phyloP scores from a whole-genome alignment of 176 grass and related monocot genomes.

The Oryza meridionalis region DNA sequence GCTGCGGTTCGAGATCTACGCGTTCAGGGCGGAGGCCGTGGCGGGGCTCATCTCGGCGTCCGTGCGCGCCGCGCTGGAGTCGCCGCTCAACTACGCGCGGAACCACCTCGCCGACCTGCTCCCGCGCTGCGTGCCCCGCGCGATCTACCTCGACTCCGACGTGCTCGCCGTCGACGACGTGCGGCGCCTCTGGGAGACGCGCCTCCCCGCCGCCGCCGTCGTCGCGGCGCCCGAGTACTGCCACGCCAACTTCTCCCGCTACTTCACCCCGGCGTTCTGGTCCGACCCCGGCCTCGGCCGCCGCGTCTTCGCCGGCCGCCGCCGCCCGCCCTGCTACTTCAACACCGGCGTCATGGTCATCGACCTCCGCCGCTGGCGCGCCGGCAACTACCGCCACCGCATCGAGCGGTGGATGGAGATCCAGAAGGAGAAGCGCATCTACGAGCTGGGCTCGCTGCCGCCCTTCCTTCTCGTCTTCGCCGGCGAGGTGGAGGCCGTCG shows the following conservation, averaged over 20 bases:
- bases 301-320: slow-evolving; percentile 54
- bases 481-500: slow-evolving; percentile 73
- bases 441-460: slow-evolving; percentile 75
- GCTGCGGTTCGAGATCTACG: slow-evolving; percentile 81
- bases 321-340: slow-evolving; percentile 85
- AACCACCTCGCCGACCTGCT: slow-evolving; percentile 84
- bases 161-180: slow-evolving; percentile 78
- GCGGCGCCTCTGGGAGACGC: slow-evolving; percentile 71
- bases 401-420: slow-evolving; percentile 80
- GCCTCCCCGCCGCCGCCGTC: slow-evolving; percentile 67
- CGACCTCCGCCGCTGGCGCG: slow-evolving; percentile 69
- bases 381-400: slow-evolving; percentile 56
- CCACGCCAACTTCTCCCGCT: slow-evolving; percentile 92
- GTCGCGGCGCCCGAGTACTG: slow-evolving; percentile 97
- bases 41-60: slow-evolving; percentile 81
- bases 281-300: slow-evolving; percentile 53
- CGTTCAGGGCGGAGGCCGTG: slow-evolving; percentile 53
- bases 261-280: slow-evolving; percentile 91
- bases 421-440: slow-evolving; percentile 71
- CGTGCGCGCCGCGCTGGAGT: slow-evolving; percentile 72
- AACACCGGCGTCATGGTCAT: slow-evolving; percentile 97
- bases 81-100: slow-evolving; percentile 83
- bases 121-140: slow-evolving; percentile 71
- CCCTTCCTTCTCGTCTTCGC: slow-evolving; percentile 79
- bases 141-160: slow-evolving; percentile 97